Base-by-base conservation (phyloP, 352 stramenopile species). In the Thalassiosira delicatula region DNA sequence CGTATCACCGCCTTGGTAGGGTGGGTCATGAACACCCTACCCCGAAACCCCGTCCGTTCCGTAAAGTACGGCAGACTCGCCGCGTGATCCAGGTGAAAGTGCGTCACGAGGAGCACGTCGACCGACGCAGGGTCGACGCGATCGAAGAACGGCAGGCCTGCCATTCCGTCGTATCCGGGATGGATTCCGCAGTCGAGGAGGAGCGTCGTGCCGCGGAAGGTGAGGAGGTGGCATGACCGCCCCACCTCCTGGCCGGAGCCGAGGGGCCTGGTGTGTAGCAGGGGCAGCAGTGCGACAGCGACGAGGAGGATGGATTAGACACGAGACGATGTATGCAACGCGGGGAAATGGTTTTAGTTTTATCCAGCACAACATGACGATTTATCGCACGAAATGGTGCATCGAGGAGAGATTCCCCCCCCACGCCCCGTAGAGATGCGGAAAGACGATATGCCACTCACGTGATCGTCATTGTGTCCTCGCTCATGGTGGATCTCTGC, bases 1-100 rank as follows among this genome's bases (percentile, higher is more conserved):
- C 98, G 93, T 91, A 99, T 97, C 17, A 99, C 97, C 17, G 97
- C 97, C 81, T 99, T 99, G 14, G 98, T 99, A 21, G 97, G 96
- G 89, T 99, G 97, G 35, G 98, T 99, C 97, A 99, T 99, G 89
- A 99, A 99, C 61, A 99, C 97, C 17, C 90, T 91, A 29, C 97
- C 97, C 68, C 97, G 97, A 76, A 99, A 99, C 67, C 96, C 95
- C 19, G 97, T 99, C 84, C 98, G 97, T 87, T 99, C 97, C 0
- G 97, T 99, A 60, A 99, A 98, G 83, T 99, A 98, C 17, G 98
- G 98, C 49, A 99, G 79, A n/a, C 95, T 96, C 1, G 97, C 98
- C 8, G 98, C 97, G 88, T 99, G 98, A 89, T 99, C 98, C 65
- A 99, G 96, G 90, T 99, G 98, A 90, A 99, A 99, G 86, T 99